Evolutionary conservation across 2,329 filamentous ascomycete species (phyloP).

Genomic region (Talaromyces piceae): DNA sequence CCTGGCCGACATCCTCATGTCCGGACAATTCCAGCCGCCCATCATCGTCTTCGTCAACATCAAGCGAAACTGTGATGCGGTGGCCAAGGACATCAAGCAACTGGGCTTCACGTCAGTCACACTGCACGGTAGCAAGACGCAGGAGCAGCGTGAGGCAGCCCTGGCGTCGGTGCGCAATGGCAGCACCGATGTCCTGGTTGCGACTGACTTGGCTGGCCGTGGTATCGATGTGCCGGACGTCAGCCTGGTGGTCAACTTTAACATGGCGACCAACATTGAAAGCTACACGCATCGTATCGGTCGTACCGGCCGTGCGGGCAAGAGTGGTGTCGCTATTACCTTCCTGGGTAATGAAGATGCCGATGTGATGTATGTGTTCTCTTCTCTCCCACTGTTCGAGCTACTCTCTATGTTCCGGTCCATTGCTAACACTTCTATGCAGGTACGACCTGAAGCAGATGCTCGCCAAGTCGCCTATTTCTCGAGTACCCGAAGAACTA

Average conservation of each 20-base stretch:
- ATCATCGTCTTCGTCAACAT: conserved; percentile 99
- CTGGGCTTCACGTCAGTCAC: conserved; percentile 90
- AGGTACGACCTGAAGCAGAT: conserved; percentile 87
- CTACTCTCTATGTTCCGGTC: no score
- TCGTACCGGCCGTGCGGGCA: conserved; percentile 93
- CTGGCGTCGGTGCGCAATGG: conserved; percentile 77
- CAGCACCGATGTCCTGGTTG: conserved; percentile 78
- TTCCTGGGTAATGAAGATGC: conserved; percentile 87
- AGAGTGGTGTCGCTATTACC: conserved; percentile 91
- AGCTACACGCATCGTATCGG: conserved; percentile 95
- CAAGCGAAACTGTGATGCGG: conserved; percentile 95
- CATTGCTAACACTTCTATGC: conserved; percentile 15
- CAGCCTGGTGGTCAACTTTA: conserved; percentile 93
- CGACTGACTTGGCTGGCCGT: conserved; percentile 88
- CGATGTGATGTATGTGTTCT: conserved; percentile 63
- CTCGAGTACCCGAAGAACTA: conserved; percentile 84
- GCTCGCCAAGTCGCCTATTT: conserved; percentile 81
- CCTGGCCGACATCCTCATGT: conserved; percentile 79
- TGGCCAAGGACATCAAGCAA: conserved; percentile 86
- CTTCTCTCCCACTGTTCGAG: not conserved
- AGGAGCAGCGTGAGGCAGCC: conserved; percentile 94
- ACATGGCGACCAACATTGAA: conserved; percentile 92
- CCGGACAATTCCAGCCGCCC: conserved; percentile 71
- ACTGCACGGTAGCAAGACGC: conserved; percentile 90
- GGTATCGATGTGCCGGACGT: conserved; percentile 98